Evolutionary conservation across 2,329 filamentous ascomycete genomes (phyloP).

Genomic region (Onygenales sp.): DNA sequence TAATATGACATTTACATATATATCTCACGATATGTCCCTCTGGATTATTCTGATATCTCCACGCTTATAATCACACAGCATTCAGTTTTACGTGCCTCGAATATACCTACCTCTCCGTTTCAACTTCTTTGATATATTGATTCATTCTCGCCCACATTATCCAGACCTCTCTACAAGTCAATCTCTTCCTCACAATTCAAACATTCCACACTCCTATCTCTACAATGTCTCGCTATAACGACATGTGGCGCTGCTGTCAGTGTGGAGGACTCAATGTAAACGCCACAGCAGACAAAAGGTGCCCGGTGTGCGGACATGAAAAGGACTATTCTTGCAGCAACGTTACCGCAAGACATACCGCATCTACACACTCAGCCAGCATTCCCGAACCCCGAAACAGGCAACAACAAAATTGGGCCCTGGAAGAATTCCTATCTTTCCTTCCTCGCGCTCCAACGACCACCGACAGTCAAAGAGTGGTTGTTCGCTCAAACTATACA

Average conservation of each 20-base stretch:
- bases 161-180: no score
- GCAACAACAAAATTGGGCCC: neutral
- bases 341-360: neutral
- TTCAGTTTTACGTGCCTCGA: no score
- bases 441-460: neutral
- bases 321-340: slow-evolving; percentile 6
- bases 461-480: neutral
- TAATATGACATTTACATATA: no score
- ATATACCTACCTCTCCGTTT: no score
- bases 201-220: no score
- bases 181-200: no score
- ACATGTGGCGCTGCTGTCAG: slow-evolving; percentile 18
- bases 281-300: neutral
- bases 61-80: no score
- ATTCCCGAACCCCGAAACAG: neutral
- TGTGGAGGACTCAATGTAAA: slow-evolving; percentile 10
- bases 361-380: neutral
- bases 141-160: no score
- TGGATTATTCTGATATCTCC: no score
- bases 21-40: no score
- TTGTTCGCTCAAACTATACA: neutral
- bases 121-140: no score
- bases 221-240: neutral
- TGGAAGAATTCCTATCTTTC: neutral
- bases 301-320: slow-evolving; percentile 9